A percentile compares a stretch with the other conserved stretches of the same genome.
These are phyloP conservation scores for Pneumocystis carinii DNA, from an alignment of 1,139 yeast species.

Conservation along the genomic window DNA sequence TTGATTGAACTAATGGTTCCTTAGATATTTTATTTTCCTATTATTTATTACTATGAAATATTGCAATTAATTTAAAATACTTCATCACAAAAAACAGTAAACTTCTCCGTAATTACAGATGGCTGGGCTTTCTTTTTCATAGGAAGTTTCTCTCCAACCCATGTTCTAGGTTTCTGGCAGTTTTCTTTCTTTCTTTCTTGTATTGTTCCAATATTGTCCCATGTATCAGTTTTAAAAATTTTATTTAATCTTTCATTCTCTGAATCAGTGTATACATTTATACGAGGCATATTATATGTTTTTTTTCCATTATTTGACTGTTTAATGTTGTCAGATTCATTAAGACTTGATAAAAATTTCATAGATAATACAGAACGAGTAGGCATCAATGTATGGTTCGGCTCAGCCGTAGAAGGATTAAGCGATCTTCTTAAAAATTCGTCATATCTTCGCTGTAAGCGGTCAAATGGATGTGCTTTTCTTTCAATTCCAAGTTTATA, in stretches of 20 bases:
- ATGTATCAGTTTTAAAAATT: constrained; percentile 22
- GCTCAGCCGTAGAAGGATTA: constrained; percentile 14
- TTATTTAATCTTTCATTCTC: constrained; percentile 17
- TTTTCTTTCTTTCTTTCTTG: constrained; percentile 53
- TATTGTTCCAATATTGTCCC: constrained; percentile 41
- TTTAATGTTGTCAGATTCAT: neutral
- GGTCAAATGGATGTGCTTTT: constrained; percentile 47
- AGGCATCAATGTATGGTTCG: neutral
- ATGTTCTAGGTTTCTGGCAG: constrained; percentile 38
- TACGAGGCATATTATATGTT: constrained; percentile 10
- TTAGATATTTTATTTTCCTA: neutral
- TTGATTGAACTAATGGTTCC: neutral
- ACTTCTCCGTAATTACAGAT: neutral
- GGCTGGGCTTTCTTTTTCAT: constrained; percentile 2
- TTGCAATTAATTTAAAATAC: neutral
- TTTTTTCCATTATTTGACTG: neutral
- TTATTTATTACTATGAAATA: neutral
- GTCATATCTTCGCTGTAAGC: constrained; percentile 38
- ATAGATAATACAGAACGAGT: constrained; percentile 5
- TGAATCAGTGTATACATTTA: constrained; percentile 24
- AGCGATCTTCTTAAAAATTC: constrained; percentile 33
- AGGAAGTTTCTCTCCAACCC: constrained; percentile 44
- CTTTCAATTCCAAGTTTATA: constrained; percentile 45
- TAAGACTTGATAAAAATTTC: constrained; percentile 12
- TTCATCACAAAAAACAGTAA: constrained; percentile 12